Percentiles rank a stretch among this genome's conserved stretches.
Evolutionary conservation across 2,329 filamentous ascomycete species (phyloP).

Genomic region (Amesomyces nigricolor): DNA sequence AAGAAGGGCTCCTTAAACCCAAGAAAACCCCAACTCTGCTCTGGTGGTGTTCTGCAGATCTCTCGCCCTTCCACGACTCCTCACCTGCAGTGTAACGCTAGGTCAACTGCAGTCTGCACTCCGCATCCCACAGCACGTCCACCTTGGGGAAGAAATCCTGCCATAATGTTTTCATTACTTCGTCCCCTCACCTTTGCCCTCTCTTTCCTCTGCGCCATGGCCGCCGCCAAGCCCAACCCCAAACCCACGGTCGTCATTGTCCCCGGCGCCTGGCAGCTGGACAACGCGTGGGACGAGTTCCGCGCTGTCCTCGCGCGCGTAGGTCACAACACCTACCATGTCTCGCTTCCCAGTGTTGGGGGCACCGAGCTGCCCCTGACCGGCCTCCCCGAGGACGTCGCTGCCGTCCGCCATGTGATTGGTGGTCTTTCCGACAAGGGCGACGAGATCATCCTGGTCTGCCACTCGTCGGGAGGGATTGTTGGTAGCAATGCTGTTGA

Average conservation of each 20-base stretch:
- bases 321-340: neutral
- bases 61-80: too few relatives aligned
- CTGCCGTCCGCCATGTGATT: constrained; percentile 7
- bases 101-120: neutral
- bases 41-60: too few relatives aligned
- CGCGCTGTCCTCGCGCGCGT: neutral
- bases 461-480: constrained; percentile 42
- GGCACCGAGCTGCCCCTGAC: constrained; percentile 5
- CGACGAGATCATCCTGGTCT: constrained; percentile 38
- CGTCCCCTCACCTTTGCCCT: neutral
- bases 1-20: neutral
- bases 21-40: too few relatives aligned
- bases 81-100: too few relatives aligned
- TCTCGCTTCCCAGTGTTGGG: constrained; percentile 3
- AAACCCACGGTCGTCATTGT: constrained; percentile 6
- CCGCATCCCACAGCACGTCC: neutral
- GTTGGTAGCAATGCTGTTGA: constrained; percentile 35
- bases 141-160: neutral
- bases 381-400: constrained; percentile 6
- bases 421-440: constrained; percentile 30
- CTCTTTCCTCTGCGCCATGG: constrained; percentile 2
- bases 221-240: neutral
- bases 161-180: neutral
- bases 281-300: constrained; percentile 9
- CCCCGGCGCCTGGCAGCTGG: constrained; percentile 8